Base-by-base conservation (phyloP, 352 stramenopile species). In the Phytophthora sansomeana region DNA sequence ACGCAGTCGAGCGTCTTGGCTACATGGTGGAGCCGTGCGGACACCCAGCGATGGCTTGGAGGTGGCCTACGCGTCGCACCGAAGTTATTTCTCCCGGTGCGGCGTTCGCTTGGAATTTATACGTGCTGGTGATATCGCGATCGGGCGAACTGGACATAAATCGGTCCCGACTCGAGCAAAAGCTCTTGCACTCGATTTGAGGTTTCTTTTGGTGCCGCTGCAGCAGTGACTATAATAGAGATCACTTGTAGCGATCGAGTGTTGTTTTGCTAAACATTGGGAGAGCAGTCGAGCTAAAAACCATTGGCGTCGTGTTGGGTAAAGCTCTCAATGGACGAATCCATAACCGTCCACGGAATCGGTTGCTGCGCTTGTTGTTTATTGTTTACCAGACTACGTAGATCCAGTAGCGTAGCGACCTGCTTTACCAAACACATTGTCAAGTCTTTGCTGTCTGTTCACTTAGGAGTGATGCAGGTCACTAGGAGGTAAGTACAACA, bases 61-160 rank as follows among this genome's bases (percentile, higher is more conserved):
- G 14, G 35, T 9, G 2, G 14, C 58, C 42, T 29, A 72, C 46
- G 33, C 42, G 55, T 59, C 71, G 62, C 61, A 43, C 63, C 61
- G 70, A 81, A 81, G 66, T 55, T 81, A 78, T 81, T 74, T 67
- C 47, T 54, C 61, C 19, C 6, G 9, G 33, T 61, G 57, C 33
- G 14, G 41, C 60, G 11, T 48, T n/a, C 17, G 26, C 3, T 21
- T 13, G 30, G 48, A 74, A 77, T 71, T 68, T 77, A 72, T 74
- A 32, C 50, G 9, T 59, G 30, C 3, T 49, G 36, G 24, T 54
- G 48, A 56, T n/a, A n/a, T 71, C 42, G 9, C 39, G 41, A 47
- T 47, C 19, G 17, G 41, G 41, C 41, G 41, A 47, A 47, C 41
- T 47, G 41, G 19, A 47, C 41, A 47, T 47, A 47, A 47, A 47